Evolutionary conservation across 2,329 filamentous ascomycete genomes (phyloP).

Genomic region (Bipolaris sorokiniana): DNA sequence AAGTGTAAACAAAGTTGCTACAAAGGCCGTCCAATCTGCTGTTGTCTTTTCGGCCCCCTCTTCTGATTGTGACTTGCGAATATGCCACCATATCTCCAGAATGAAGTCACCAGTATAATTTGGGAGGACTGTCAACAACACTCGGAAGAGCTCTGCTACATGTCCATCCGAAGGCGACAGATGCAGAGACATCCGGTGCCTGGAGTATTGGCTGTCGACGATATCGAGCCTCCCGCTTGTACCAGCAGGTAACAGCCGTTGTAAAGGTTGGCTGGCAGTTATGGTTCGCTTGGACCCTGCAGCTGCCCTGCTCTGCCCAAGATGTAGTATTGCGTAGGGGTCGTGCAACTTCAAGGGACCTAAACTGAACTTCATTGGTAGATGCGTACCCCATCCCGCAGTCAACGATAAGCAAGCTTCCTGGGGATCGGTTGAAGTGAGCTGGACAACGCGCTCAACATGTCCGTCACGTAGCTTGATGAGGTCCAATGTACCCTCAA

Average conservation of each 20-base stretch:
- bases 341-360: constrained; percentile 42
- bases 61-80: constrained; percentile 32
- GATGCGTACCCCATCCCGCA: constrained; percentile 47
- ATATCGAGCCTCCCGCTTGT: constrained; percentile 39
- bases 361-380: constrained; percentile 37
- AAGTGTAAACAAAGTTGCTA: constrained; percentile 50
- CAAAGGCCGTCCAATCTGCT: constrained; percentile 50
- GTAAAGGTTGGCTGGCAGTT: constrained; percentile 29
- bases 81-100: constrained; percentile 49
- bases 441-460: constrained; percentile 40
- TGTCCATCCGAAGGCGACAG: constrained; percentile 37
- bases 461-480: constrained; percentile 42
- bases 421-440: constrained; percentile 29
- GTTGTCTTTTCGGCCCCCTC: constrained; percentile 18
- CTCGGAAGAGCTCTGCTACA: constrained; percentile 41
- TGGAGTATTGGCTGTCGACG: constrained; percentile 38
- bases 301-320: constrained; percentile 34
- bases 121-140: constrained; percentile 43
- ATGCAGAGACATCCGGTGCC: constrained; percentile 42
- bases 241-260: constrained; percentile 32
- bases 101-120: constrained; percentile 47
- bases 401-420: constrained; percentile 37
- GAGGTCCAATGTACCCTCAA: constrained; percentile 37
- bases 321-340: constrained; percentile 39
- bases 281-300: constrained; percentile 45